phyloP scores from a whole-genome alignment of 2,329 filamentous ascomycete genomes.

The Colletotrichum sp. region DNA sequence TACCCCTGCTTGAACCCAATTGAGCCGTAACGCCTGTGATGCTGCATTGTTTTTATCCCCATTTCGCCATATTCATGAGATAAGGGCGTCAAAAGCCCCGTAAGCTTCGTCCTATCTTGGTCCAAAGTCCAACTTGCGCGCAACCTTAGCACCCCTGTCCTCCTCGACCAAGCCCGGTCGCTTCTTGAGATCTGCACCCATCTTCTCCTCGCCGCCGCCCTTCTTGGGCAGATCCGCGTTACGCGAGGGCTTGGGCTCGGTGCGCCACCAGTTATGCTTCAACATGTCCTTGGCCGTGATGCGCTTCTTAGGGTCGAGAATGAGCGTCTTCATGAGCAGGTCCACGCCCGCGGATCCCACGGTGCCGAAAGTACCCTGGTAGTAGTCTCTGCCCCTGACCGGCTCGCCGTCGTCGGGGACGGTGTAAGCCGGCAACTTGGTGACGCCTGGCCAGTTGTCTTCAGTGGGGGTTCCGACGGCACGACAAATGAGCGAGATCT shows the following conservation, averaged over 20 bases:
- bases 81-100: background rate
- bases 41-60: background rate
- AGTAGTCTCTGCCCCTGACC: conserved; percentile 73
- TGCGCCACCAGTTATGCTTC: conserved; percentile 84
- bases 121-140: conserved; percentile 82
- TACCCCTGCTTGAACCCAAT: background rate
- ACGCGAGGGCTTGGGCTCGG: conserved; percentile 80
- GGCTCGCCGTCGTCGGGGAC: conserved; percentile 65
- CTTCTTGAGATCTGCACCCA: conserved; percentile 83
- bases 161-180: conserved; percentile 75
- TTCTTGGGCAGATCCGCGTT: conserved; percentile 85
- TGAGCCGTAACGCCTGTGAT: conserved; percentile 15
- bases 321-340: conserved; percentile 83
- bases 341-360: conserved; percentile 86
- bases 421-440: conserved; percentile 80
- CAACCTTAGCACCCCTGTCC: conserved; percentile 74
- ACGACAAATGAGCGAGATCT: conserved; percentile 83
- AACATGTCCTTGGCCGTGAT: conserved; percentile 80
- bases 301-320: conserved; percentile 85
- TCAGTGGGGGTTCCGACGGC: conserved; percentile 90
- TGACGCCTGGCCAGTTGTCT: conserved; percentile 94
- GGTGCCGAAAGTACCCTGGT: conserved; percentile 77
- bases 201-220: conserved; percentile 72
- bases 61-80: background rate
- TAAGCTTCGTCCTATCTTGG: conserved; percentile 34